These are phyloP conservation scores for Pleurotus djamor DNA, from an alignment of 768 basidiomycete species.

Conservation along the genomic window DNA sequence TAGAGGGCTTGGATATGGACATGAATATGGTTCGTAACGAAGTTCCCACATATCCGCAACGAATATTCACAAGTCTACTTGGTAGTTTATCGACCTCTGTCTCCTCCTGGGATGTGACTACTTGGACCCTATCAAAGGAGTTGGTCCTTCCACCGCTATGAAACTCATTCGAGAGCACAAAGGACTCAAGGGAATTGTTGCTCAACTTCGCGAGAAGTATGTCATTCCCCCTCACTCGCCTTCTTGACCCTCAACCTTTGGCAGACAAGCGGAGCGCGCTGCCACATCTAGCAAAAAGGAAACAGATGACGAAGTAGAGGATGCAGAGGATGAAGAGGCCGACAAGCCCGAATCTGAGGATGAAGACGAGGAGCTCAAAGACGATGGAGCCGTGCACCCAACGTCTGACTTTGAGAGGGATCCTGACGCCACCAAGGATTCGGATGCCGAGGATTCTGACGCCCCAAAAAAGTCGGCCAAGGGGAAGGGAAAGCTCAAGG, in stretches of 20 bases:
- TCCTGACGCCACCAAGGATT: background rate
- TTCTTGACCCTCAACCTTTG: background rate
- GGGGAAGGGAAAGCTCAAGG: constrained; percentile 23
- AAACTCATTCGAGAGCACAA: constrained; percentile 88
- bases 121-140: constrained; percentile 96
- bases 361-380: constrained; percentile 11
- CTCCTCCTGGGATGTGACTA: constrained; percentile 98
- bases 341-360: constrained; percentile 11
- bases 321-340: constrained; percentile 8
- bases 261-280: constrained; percentile 37
- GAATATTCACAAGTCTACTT: background rate
- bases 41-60: background rate
- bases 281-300: constrained; percentile 33
- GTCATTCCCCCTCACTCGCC: constrained; percentile 12
- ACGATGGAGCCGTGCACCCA: background rate
- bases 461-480: constrained; percentile 16
- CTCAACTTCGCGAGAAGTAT: constrained; percentile 78
- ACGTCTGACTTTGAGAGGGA: constrained; percentile 1
- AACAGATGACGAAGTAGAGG: constrained; percentile 20
- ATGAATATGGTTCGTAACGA: constrained; percentile 51
- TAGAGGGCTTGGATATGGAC: constrained; percentile 88
- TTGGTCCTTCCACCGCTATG: constrained; percentile 93
- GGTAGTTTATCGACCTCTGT: constrained; percentile 92
- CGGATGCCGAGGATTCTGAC: constrained; percentile 6
- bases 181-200: constrained; percentile 67